phyloP scores from a whole-genome alignment of 2,329 filamentous ascomycete species.

The Dactylonectria estremocensis region DNA sequence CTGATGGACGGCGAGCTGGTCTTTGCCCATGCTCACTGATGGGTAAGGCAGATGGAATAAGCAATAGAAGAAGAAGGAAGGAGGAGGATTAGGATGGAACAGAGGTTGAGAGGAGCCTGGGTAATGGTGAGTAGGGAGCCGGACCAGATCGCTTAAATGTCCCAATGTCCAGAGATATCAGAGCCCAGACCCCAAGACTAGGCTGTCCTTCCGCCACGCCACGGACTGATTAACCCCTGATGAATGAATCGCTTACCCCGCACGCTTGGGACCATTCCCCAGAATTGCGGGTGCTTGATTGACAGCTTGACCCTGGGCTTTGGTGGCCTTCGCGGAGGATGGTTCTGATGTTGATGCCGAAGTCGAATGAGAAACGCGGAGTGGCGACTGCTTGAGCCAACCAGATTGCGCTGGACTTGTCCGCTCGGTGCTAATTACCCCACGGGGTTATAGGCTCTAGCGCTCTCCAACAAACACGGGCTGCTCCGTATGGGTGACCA shows the following conservation, averaged over 20 bases:
- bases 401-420: not conserved
- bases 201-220: not conserved
- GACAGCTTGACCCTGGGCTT: not conserved
- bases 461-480: not conserved
- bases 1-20: not conserved
- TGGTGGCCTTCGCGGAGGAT: not conserved
- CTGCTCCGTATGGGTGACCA: not conserved
- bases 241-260: not conserved
- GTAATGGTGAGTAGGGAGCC: not conserved
- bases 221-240: not conserved
- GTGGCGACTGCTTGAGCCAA: not conserved
- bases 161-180: not conserved
- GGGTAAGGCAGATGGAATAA: not conserved
- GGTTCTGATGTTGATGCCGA: not conserved
- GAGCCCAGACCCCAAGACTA: not conserved
- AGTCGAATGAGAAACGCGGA: not conserved
- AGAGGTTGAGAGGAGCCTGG: not conserved
- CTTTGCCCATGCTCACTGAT: not conserved
- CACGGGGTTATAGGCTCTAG: not conserved
- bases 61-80: not conserved
- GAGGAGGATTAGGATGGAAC: too few species aligned
- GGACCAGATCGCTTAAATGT: not conserved
- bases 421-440: not conserved
- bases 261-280: not conserved
- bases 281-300: not conserved